Evolutionary conservation across 2,329 filamentous ascomycete species (phyloP).

Genomic region (Aspergillus felis): DNA sequence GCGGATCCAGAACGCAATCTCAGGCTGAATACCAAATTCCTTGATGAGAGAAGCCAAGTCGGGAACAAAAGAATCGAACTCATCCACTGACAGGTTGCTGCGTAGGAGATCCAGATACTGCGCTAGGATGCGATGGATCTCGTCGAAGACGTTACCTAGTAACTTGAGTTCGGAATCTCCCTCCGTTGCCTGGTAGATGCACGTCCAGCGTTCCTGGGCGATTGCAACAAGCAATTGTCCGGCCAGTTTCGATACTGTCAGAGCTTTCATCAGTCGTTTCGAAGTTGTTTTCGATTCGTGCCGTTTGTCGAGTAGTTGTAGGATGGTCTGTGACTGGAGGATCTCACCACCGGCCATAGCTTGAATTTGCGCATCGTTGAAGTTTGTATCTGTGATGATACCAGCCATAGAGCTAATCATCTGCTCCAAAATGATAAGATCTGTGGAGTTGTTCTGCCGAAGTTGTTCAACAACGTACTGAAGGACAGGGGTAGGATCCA

Average conservation of each 20-base stretch:
- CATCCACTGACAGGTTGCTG: slow-evolving; percentile 68
- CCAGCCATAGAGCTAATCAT: slow-evolving; percentile 91
- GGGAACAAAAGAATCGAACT: slow-evolving; percentile 77
- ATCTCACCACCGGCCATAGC: slow-evolving; percentile 84
- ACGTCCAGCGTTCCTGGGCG: slow-evolving; percentile 84
- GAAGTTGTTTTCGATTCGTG: slow-evolving; percentile 72
- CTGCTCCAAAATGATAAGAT: slow-evolving; percentile 87
- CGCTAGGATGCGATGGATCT: slow-evolving; percentile 76
- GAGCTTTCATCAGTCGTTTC: slow-evolving; percentile 71
- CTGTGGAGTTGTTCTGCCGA: slow-evolving; percentile 75
- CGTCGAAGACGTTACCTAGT: slow-evolving; percentile 81
- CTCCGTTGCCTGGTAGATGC: slow-evolving; percentile 67
- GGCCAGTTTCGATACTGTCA: slow-evolving; percentile 73
- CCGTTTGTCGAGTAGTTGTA: slow-evolving; percentile 75
- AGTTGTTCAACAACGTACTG: slow-evolving; percentile 88
- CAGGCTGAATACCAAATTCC: slow-evolving; percentile 74
- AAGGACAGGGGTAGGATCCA: slow-evolving; percentile 79
- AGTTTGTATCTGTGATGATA: slow-evolving; percentile 79
- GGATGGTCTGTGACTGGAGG: slow-evolving; percentile 74
- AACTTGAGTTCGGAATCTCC: slow-evolving; percentile 78
- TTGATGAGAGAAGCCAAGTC: slow-evolving; percentile 68
- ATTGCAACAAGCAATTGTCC: slow-evolving; percentile 84
- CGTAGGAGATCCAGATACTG: slow-evolving; percentile 89
- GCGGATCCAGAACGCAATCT: slow-evolving; percentile 79
- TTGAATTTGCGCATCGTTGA: slow-evolving; percentile 81